Evolutionary conservation across 345 rosid species (phyloP).

Genomic region (Dimocarpus longan): DNA sequence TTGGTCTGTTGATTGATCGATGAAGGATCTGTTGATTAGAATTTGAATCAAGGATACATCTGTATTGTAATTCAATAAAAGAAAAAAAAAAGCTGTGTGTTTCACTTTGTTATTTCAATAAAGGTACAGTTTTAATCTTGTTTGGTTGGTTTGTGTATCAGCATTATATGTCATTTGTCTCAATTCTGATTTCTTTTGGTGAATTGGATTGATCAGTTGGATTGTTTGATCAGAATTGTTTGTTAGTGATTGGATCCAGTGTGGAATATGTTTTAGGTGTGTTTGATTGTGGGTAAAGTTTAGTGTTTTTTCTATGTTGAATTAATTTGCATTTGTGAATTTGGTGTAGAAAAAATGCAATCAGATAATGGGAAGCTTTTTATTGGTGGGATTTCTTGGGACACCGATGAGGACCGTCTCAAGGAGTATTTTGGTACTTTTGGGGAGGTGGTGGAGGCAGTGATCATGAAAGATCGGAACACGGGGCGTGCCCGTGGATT

Average conservation of each 20-base stretch:
- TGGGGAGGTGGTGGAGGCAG: slow-evolving; percentile 96
- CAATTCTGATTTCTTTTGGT: slow-evolving; percentile 16
- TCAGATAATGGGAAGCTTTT: slow-evolving; percentile 90
- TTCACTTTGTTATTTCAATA: slow-evolving; percentile 28
- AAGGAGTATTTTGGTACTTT: slow-evolving; percentile 84
- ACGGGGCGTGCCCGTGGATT: slow-evolving; percentile 99
- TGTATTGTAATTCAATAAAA: slow-evolving; percentile 29
- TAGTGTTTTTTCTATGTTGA: slow-evolving; percentile 5
- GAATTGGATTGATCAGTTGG: background rate
- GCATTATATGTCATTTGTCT: slow-evolving; percentile 23
- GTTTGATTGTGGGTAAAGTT: background rate
- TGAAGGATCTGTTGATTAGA: slow-evolving; percentile 57
- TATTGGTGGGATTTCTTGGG: slow-evolving; percentile 99
- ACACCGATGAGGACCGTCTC: slow-evolving; percentile 91
- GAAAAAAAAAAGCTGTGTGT: slow-evolving; percentile 26
- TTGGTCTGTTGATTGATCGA: slow-evolving; percentile 41
- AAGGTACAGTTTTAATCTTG: slow-evolving; percentile 44
- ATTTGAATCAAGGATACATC: slow-evolving; percentile 43
- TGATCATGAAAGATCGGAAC: slow-evolving; percentile 96
- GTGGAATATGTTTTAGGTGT: slow-evolving; percentile 14
- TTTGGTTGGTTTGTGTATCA: slow-evolving; percentile 26
- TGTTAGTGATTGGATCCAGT: slow-evolving; percentile 37
- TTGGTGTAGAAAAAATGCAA: slow-evolving; percentile 71
- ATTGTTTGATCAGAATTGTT: slow-evolving; percentile 14
- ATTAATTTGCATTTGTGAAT: slow-evolving; percentile 25